Conservation (phyloP, 345 rosid species). For the Barbarea vulgaris region DNA sequence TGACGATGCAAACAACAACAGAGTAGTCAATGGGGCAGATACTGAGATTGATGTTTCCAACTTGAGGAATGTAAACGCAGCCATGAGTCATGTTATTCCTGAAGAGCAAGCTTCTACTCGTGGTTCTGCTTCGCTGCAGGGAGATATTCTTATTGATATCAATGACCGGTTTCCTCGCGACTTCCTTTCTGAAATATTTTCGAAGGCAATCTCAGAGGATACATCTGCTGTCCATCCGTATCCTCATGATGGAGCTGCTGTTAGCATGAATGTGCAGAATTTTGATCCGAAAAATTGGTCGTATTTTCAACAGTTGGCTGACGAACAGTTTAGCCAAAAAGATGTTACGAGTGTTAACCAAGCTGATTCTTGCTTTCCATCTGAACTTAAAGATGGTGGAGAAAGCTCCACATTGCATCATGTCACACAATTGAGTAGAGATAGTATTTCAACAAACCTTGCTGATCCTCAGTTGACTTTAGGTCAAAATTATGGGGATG, state of each 20-base stretch:
- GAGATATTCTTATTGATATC: conserved; percentile 77
- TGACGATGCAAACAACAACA: conserved; percentile 43
- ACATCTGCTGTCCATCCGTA: conserved; percentile 40
- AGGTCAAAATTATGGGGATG: conserved; percentile 48
- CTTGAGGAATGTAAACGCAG: conserved; percentile 33
- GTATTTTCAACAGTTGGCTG: conserved; percentile 84
- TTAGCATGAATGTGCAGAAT: conserved; percentile 73
- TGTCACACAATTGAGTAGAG: conserved; percentile 45
- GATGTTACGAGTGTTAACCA: conserved; percentile 61
- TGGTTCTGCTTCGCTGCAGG: conserved; percentile 45
- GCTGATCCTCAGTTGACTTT: conserved; percentile 49
- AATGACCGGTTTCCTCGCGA: conserved; percentile 85
- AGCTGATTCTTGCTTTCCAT: conserved; percentile 48
- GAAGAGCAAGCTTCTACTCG: conserved; percentile 40
- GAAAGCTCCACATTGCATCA: conserved; percentile 42
- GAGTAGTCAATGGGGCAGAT: conserved; percentile 38
- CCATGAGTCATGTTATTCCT: conserved; percentile 40
- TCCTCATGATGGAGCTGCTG: conserved; percentile 63
- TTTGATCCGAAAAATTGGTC: conserved; percentile 85
- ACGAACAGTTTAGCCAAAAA: conserved; percentile 54
- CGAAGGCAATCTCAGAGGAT: conserved; percentile 62
- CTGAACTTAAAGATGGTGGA: conserved; percentile 45
- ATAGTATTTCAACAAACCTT: conserved; percentile 44
- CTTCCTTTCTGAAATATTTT: conserved; percentile 74
- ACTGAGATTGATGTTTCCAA: conserved; percentile 43